Evolutionary conservation across 2,329 filamentous ascomycete species (phyloP), one percentile per base, ranked within the genome.

Genomic region (Amauroascus verrucosus): DNA sequence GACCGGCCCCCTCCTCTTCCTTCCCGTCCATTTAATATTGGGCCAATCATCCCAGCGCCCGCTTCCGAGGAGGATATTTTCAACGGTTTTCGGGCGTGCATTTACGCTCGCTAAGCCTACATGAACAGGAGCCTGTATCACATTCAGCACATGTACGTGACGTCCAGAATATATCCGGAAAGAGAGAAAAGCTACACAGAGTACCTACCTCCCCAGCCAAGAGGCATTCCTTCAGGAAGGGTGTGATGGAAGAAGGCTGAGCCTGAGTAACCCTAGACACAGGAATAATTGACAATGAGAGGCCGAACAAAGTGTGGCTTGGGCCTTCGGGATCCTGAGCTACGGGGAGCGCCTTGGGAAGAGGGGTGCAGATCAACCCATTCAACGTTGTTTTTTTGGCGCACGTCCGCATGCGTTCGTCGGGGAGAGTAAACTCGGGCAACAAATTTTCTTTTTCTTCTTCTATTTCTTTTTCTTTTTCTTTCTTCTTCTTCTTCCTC

Each of bases 11-110:
- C 30, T 18, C 20, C 37, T 33, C 33, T 8, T 8, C 22, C 33
- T 41, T 50, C 48, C 48, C 38, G 26, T 35, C 26, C 26, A 33
- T 44, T 43, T 33, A 44, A 33, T 24, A 51, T 35, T 24, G 48
- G 38, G 11, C 48, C 48, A 35, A 48, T 28, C 46, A 48, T 28
- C 46, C 45, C 18, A 13, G 33, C 32, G 3, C 11, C 40, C 28
- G 22, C 44, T 20, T 28, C 8, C 8, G 41, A 8, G 3, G 13
- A 7, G 20, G 18, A 20, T 11, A 14, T 24, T 22, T 20, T 51
- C 9, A 44, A 43, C 26, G 26, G 38, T n/a, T n/a, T 44, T 51
- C 28, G 37, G 32, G 48, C 35, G 16, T 22, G 26, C 32, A 48
- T 11, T 26, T 48, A 8, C 13, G 30, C 6, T 37, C 18, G 45